Evolutionary conservation across 805 yeast species (phyloP).

Genomic region (Wickerhamiella vanderwaltii): DNA sequence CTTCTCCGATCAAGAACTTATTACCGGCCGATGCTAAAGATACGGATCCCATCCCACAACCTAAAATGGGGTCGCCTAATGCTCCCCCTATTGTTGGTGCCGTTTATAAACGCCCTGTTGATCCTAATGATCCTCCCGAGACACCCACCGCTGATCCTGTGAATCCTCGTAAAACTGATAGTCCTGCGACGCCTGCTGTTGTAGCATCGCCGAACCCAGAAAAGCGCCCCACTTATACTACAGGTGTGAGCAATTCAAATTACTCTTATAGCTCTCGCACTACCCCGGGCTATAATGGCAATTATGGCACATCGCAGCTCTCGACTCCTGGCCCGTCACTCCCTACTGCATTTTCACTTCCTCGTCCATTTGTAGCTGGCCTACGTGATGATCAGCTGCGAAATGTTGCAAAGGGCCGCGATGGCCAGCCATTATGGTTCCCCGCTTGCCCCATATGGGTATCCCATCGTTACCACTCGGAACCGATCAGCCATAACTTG

Average conservation of each 20-base stretch:
- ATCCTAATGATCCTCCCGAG: constrained; percentile 71
- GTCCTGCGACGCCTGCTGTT: constrained; percentile 13
- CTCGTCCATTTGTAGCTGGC: constrained; percentile 16
- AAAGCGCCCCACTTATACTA: background rate
- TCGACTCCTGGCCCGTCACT: constrained; percentile 18
- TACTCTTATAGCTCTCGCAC: constrained; percentile 1
- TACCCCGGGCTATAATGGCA: background rate
- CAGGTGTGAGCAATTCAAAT: background rate
- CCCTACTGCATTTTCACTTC: constrained; percentile 23
- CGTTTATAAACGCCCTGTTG: constrained; percentile 66
- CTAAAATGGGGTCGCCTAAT: constrained; percentile 65
- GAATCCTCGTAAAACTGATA: constrained; percentile 18
- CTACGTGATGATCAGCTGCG: constrained; percentile 15
- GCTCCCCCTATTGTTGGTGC: constrained; percentile 95
- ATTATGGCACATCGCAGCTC: background rate
- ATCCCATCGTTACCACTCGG: constrained; percentile 20
- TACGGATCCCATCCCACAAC: constrained; percentile 68
- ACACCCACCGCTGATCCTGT: constrained; percentile 40
- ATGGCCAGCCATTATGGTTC: constrained; percentile 24
- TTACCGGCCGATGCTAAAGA: constrained; percentile 63
- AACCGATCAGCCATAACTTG: constrained; percentile 19
- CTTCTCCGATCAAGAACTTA: constrained; percentile 72
- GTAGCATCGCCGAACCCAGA: background rate
- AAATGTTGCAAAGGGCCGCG: constrained; percentile 18
- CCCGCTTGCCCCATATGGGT: constrained; percentile 22